Evolutionary conservation across 257 asterid genomes (phyloP).

Genomic region (Rhazya stricta): DNA sequence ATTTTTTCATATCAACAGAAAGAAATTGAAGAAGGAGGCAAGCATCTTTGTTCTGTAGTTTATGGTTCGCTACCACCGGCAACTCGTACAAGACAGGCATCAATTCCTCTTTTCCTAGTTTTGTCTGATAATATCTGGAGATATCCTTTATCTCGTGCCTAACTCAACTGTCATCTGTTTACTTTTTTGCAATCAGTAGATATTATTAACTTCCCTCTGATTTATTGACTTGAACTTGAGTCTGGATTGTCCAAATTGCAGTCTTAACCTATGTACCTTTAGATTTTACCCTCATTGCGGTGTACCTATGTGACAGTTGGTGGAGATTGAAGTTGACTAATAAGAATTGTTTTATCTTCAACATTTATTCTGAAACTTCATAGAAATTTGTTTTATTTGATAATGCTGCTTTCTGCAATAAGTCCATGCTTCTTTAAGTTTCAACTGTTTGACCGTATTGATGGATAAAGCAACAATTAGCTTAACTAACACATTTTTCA

Average conservation of each 20-base stretch:
- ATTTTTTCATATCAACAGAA: conserved; percentile 45
- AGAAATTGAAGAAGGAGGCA: conserved; percentile 56
- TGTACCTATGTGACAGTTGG: background rate
- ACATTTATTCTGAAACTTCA: background rate
- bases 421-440: background rate
- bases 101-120: conserved; percentile 18
- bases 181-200: background rate
- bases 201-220: background rate
- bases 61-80: conserved; percentile 97
- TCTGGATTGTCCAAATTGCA: background rate
- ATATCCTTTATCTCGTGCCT: background rate
- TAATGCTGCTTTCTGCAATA: background rate
- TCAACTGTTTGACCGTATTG: background rate
- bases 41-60: conserved; percentile 90
- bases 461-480: conserved; percentile 23
- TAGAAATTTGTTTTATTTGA: background rate
- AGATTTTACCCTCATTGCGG: background rate
- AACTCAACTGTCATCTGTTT: background rate
- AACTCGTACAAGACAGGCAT: conserved; percentile 94
- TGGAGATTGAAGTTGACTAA: background rate
- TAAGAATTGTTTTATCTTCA: background rate
- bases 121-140: conserved; percentile 19
- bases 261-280: background rate
- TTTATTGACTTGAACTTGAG: background rate
- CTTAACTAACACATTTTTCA: conserved; percentile 49